These are phyloP conservation scores for Dryadomyces quercus-mongolicae DNA, from an alignment of 2,329 filamentous ascomycete species.

Conservation along the genomic window DNA sequence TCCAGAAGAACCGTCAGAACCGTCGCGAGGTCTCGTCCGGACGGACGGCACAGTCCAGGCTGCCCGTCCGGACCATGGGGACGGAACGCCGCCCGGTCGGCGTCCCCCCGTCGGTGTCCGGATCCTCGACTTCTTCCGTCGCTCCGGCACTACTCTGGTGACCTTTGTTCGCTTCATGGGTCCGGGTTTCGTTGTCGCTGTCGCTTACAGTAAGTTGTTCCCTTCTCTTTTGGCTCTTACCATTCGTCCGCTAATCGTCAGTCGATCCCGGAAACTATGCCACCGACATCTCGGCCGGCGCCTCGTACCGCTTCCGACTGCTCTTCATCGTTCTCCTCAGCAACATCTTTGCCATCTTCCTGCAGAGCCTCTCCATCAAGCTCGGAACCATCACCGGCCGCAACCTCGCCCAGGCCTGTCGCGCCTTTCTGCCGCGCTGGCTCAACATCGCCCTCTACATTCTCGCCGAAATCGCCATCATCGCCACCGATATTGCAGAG, in stretches of 20 bases:
- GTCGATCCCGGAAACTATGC: constrained; percentile 57
- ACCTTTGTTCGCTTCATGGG: constrained; percentile 38
- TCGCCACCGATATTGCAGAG: constrained; percentile 61
- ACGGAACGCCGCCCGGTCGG: not conserved
- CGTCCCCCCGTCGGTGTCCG: not conserved
- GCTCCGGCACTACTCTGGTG: constrained; percentile 26
- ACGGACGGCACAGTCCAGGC: too few species aligned
- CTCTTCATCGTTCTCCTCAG: constrained; percentile 58
- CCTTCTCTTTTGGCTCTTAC: not conserved
- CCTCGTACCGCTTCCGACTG: constrained; percentile 50
- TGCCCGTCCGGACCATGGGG: not conserved
- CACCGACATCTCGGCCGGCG: constrained; percentile 53
- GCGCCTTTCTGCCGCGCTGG: constrained; percentile 54
- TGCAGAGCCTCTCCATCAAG: constrained; percentile 57
- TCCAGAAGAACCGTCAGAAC: not conserved
- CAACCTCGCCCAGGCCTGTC: constrained; percentile 54
- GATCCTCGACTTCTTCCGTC: constrained; percentile 16
- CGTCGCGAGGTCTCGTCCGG: not conserved
- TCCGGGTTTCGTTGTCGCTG: constrained; percentile 53
- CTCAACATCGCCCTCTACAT: constrained; percentile 49
- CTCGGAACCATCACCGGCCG: constrained; percentile 57
- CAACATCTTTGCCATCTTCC: constrained; percentile 59
- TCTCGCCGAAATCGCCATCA: constrained; percentile 52
- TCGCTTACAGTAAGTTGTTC: constrained; percentile 38
- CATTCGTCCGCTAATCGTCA: constrained; percentile 11